phyloP scores from a whole-genome alignment of 495 filamentous ascomycete genomes.

The Aspergillus conjunctus region DNA sequence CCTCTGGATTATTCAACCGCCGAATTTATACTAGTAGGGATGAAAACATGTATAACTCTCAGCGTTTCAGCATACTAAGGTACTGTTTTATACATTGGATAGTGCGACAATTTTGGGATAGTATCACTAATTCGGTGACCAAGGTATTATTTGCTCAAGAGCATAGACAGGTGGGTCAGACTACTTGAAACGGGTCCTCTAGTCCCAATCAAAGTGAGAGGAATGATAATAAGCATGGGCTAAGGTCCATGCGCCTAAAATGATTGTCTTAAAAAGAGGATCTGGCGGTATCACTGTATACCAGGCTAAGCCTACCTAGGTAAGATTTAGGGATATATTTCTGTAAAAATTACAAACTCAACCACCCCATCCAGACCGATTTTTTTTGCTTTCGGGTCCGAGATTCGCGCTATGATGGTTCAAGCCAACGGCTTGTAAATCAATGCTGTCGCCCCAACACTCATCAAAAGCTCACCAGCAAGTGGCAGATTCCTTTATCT shows the following conservation, averaged over 20 bases:
- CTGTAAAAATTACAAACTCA: constrained; percentile 17
- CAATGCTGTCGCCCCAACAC: constrained; percentile 24
- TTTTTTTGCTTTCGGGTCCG: constrained; percentile 4
- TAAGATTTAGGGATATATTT: neutral
- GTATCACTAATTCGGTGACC: no score
- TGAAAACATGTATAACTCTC: no score
- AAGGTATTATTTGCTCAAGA: no score
- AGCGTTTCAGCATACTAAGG: no score
- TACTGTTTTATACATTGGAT: no score
- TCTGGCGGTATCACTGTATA: neutral
- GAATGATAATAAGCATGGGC: constrained; percentile 1
- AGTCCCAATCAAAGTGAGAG: neutral
- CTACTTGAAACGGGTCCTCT: neutral
- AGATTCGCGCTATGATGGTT: constrained; percentile 9
- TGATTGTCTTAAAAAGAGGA: neutral
- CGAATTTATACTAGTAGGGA: no score
- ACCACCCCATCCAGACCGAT: constrained; percentile 15
- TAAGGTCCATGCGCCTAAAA: neutral
- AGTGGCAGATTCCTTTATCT: constrained; percentile 8
- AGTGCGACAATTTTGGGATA: no score
- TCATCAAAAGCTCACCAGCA: constrained; percentile 27
- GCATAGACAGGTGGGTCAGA: neutral
- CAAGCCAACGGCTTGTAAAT: constrained; percentile 15
- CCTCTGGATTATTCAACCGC: no score
- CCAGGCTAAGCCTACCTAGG: neutral